Conservation (phyloP, 2,329 filamentous ascomycete species). For the Xylaria sp. region DNA sequence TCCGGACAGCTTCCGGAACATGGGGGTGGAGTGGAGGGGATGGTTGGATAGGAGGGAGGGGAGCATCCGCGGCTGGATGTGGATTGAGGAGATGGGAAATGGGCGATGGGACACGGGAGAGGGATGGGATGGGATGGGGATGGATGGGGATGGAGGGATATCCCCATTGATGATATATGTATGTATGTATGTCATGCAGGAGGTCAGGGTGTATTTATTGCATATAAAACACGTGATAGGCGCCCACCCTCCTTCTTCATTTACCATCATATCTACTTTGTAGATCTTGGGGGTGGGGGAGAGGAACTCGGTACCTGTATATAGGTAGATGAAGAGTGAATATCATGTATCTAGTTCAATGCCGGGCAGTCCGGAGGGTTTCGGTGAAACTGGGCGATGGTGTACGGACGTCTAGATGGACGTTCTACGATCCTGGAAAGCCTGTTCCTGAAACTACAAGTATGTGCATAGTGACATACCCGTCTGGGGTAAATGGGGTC, state of each 20-base stretch:
- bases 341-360: neutral
- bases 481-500: neutral
- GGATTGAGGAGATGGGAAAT: conserved; percentile 9
- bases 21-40: neutral
- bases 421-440: no score
- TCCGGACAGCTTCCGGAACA: conserved; percentile 18
- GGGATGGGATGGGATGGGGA: no score
- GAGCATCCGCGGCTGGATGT: conserved; percentile 10
- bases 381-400: neutral
- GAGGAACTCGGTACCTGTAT: neutral
- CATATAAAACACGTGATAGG: conserved; percentile 33
- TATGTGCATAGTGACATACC: no score
- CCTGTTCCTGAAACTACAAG: no score
- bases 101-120: no score
- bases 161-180: conserved; percentile 15
- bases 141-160: conserved; percentile 7
- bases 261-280: neutral
- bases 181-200: conserved; percentile 35
- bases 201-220: conserved; percentile 35
- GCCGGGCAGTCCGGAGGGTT: neutral
- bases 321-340: neutral
- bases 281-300: neutral
- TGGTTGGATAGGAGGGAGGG: neutral
- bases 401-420: no score
- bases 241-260: neutral